Percentiles rank a stretch among this genome's conserved stretches.
phyloP scores from a whole-genome alignment of 257 asterid genomes.

The Jacaranda copaia region DNA sequence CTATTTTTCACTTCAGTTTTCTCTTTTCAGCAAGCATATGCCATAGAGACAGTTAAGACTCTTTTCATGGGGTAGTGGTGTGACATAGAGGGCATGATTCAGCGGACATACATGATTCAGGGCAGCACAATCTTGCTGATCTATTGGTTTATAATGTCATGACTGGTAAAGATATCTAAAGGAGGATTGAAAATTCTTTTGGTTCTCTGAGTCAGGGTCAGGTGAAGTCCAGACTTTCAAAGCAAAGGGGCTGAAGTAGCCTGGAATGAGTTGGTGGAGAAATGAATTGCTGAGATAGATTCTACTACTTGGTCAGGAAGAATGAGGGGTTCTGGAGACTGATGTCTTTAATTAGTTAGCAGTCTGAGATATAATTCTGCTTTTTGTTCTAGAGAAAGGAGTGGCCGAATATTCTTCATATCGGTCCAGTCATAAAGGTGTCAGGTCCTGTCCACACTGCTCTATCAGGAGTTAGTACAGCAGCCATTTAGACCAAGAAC shows the following conservation, averaged over 20 bases:
- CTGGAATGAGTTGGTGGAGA: neutral
- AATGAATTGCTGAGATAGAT: conserved; percentile 6
- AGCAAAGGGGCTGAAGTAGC: neutral
- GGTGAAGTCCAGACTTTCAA: neutral
- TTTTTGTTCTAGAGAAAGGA: too few relatives aligned
- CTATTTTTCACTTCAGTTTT: neutral
- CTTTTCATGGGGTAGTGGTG: neutral
- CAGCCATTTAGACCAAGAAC: too few relatives aligned
- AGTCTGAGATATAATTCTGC: too few relatives aligned
- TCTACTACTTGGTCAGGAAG: neutral
- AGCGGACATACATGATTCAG: neutral
- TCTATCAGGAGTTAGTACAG: too few relatives aligned
- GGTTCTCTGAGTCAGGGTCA: neutral
- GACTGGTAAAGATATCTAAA: neutral
- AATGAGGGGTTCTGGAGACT: too few relatives aligned
- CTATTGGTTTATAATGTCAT: neutral
- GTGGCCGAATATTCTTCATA: too few relatives aligned
- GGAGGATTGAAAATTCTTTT: neutral
- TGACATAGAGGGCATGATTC: neutral
- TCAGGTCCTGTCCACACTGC: too few relatives aligned
- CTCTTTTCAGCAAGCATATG: neutral
- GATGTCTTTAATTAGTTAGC: too few relatives aligned
- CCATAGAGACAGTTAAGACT: neutral
- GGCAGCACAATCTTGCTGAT: neutral
- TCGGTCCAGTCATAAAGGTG: too few relatives aligned